Conservation (phyloP, 352 stramenopile genomes). For the Globisporangium carolinianum region DNA sequence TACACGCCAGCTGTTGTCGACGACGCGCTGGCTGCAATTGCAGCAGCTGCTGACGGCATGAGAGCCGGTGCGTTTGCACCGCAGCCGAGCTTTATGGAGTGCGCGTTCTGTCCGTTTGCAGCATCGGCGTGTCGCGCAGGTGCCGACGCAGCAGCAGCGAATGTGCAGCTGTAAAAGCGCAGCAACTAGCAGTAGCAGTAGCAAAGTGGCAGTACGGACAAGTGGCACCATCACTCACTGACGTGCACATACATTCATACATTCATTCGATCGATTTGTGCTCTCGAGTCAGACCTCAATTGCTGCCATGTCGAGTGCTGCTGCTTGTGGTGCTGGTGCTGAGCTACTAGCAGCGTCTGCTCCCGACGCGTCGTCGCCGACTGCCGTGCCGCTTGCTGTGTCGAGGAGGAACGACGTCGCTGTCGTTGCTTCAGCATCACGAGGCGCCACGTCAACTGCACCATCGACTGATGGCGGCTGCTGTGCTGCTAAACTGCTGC, state of each 20-base stretch:
- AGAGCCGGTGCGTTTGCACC: slow-evolving; percentile 43
- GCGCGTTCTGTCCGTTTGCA: slow-evolving; percentile 65
- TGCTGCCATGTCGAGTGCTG: not conserved
- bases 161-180: not conserved
- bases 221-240: too few relatives aligned
- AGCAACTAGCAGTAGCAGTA: not conserved
- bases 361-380: too few relatives aligned
- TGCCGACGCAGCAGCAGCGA: slow-evolving; percentile 4
- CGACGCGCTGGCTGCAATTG: slow-evolving; percentile 31
- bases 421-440: not conserved
- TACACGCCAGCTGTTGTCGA: slow-evolving; percentile 24
- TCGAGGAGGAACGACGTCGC: not conserved
- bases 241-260: not conserved
- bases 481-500: too few relatives aligned
- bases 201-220: not conserved
- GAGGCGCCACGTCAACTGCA: too few relatives aligned
- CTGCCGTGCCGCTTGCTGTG: too few relatives aligned
- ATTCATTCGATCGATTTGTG: too few relatives aligned
- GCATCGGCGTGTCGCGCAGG: slow-evolving; percentile 42
- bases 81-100: slow-evolving; percentile 53
- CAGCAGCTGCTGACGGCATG: slow-evolving; percentile 28
- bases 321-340: not conserved
- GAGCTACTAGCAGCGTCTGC: too few relatives aligned
- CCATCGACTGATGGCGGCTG: too few relatives aligned
- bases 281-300: slow-evolving; percentile 2